Evolutionary conservation across 805 yeast genomes (phyloP), one percentile per base, ranked within the genome.

Genomic region (Cyberlindnera sargentensis): DNA sequence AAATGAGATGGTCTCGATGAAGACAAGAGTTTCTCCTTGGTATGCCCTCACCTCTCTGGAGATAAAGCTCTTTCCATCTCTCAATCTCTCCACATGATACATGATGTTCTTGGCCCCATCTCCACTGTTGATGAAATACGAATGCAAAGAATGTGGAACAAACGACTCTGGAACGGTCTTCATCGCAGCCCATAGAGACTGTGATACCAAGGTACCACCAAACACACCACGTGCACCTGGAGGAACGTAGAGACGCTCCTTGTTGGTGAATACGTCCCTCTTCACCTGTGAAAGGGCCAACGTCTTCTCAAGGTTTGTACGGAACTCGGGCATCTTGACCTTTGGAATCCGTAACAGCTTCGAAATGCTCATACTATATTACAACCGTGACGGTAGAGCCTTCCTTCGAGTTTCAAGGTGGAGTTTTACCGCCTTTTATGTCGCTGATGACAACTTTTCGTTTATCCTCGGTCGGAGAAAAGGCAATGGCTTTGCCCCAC

Each of bases 191-290:
- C 73, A 58, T 4, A 82, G 60, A 3, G 87, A 66, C 52, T 82
- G 89, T 0, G 85, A 84, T 15, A 80, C 77, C 36, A 78, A 63
- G 20, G 80, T 77, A 8, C 90, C 89, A 2, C 89, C 89, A 63
- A 81, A 82, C 0, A 82, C 76, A 2, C 86, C 87, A 36, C 82
- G 64, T 3, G 84, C 82, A 0, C 76, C 73, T 5, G 64, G 66
- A 2, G 79, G 79, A 3, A 75, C 68, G 29, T 51, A 57, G 6
- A 65, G 45, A 20, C 54, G 40, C 26, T 49, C 50, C 1, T 37
- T 40, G 28, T 51, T 54, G 26, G 15, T 27, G 36, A 40, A 55
- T 8, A 49, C 52, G 31, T 54, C 52, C 6, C 40, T 40, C 15
- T 40, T 34, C 8, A 50, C 42, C 20, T 46, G 42, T 5, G 26